These are phyloP conservation scores for Venturia nashicola DNA, from an alignment of 2,329 filamentous ascomycete species.

Conservation along the genomic window DNA sequence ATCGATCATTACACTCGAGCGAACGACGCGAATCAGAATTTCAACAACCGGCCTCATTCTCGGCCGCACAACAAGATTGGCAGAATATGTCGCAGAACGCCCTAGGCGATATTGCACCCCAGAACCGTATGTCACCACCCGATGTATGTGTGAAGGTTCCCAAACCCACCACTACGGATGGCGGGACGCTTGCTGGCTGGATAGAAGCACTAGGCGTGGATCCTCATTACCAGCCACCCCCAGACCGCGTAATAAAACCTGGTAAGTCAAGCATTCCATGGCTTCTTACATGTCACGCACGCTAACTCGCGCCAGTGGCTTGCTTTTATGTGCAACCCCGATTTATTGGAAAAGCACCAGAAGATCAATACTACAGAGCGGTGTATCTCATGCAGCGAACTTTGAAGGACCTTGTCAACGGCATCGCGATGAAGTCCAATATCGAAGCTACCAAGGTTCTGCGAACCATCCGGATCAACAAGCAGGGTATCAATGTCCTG, in stretches of 20 bases:
- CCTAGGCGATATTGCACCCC: slow-evolving; percentile 31
- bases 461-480: slow-evolving; percentile 59
- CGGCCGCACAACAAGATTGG: slow-evolving; percentile 41
- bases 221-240: slow-evolving; percentile 65
- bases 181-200: slow-evolving; percentile 59
- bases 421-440: slow-evolving; percentile 67
- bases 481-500: slow-evolving; percentile 67
- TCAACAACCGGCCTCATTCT: slow-evolving; percentile 29
- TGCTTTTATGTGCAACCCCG: slow-evolving; percentile 71
- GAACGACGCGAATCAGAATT: slow-evolving; percentile 27
- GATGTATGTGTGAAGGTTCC: slow-evolving; percentile 40
- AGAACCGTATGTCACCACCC: background rate
- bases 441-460: slow-evolving; percentile 61
- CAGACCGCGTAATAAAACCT: slow-evolving; percentile 57
- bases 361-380: slow-evolving; percentile 62
- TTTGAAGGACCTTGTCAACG: slow-evolving; percentile 57
- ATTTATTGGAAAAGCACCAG: slow-evolving; percentile 33
- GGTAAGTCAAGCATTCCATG: slow-evolving; percentile 29
- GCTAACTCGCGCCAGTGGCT: slow-evolving; percentile 43
- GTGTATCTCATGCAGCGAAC: slow-evolving; percentile 74
- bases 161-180: slow-evolving; percentile 43
- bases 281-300: slow-evolving; percentile 7
- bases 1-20: slow-evolving; percentile 30
- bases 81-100: slow-evolving; percentile 43
- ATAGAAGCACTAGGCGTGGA: slow-evolving; percentile 93